Conservation (phyloP, 495 filamentous ascomycete genomes). For the Immersiella caudata region DNA sequence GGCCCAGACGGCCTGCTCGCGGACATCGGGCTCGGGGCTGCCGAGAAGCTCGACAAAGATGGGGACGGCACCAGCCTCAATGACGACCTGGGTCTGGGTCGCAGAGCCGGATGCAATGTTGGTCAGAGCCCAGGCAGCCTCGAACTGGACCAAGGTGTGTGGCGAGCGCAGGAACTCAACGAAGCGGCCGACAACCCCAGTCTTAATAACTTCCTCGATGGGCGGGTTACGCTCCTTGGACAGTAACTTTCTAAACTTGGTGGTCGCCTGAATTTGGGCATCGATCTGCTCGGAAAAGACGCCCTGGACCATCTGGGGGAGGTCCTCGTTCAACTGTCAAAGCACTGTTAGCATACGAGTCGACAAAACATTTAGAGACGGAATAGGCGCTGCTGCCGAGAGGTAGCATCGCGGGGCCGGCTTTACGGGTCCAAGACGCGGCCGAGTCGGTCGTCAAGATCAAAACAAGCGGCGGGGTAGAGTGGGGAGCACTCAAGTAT, state of each 20-base stretch:
- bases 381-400: not conserved
- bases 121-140: constrained; percentile 98
- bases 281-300: constrained; percentile 99
- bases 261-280: constrained; percentile 96
- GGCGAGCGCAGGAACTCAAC: constrained; percentile 98
- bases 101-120: constrained; percentile 99
- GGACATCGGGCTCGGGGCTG: constrained; percentile 96
- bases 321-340: constrained; percentile 87
- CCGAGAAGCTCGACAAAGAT: constrained; percentile 96
- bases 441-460: constrained; percentile 19
- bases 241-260: constrained; percentile 96
- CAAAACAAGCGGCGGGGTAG: constrained; percentile 35
- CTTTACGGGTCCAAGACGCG: constrained; percentile 11
- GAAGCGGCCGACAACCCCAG: constrained; percentile 94
- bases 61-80: constrained; percentile 96
- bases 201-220: constrained; percentile 99
- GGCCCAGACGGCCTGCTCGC: constrained; percentile 99
- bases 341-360: constrained; percentile 35
- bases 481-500: constrained; percentile 24
- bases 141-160: constrained; percentile 98
- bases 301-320: constrained; percentile 95
- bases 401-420: not conserved
- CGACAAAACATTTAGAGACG: no score
- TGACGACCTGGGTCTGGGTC: constrained; percentile 97
- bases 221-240: constrained; percentile 99